These are phyloP conservation scores for Cicer cuneatum DNA, from an alignment of 306 rosid species.

Conservation along the genomic window DNA sequence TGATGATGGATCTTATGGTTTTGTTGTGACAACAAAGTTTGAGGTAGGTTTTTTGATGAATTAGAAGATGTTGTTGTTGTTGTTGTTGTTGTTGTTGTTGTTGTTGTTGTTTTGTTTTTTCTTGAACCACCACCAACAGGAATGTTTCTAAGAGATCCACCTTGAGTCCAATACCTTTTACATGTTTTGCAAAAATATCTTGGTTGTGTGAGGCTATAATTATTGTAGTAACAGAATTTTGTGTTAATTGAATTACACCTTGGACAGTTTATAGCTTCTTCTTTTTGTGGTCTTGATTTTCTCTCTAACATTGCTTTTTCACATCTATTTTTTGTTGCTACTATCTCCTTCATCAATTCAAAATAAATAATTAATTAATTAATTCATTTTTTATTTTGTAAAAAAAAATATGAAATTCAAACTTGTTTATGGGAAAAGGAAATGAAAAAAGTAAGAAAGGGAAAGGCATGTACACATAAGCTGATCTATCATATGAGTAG, in stretches of 20 bases:
- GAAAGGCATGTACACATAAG: slow-evolving; percentile 46
- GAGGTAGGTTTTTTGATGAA: slow-evolving; percentile 52
- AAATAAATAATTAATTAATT: not conserved
- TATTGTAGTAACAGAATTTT: slow-evolving; percentile 88
- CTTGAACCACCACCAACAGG: slow-evolving; percentile 92
- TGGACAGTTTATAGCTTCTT: slow-evolving; percentile 78
- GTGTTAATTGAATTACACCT: slow-evolving; percentile 85
- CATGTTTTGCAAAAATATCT: slow-evolving; percentile 87
- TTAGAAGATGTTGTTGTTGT: slow-evolving; percentile 51
- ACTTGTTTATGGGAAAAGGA: slow-evolving; percentile 43
- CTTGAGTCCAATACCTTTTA: slow-evolving; percentile 92
- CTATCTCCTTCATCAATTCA: slow-evolving; percentile 58
- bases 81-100: slow-evolving; percentile 56
- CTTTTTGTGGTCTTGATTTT: slow-evolving; percentile 65
- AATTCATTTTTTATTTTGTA: not conserved
- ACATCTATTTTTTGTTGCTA: slow-evolving; percentile 51
- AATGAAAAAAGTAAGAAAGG: slow-evolving; percentile 47
- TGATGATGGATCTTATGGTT: slow-evolving; percentile 55
- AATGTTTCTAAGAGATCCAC: slow-evolving; percentile 82
- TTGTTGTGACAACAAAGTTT: slow-evolving; percentile 45
- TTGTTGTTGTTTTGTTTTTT: slow-evolving; percentile 74
- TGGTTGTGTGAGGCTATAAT: slow-evolving; percentile 85
- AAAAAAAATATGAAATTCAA: slow-evolving; percentile 5
- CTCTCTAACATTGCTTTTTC: slow-evolving; percentile 52
- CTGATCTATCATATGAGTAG: not conserved